Evolutionary conservation across 805 yeast species (phyloP).

Genomic region (Yueomyces sinensis): DNA sequence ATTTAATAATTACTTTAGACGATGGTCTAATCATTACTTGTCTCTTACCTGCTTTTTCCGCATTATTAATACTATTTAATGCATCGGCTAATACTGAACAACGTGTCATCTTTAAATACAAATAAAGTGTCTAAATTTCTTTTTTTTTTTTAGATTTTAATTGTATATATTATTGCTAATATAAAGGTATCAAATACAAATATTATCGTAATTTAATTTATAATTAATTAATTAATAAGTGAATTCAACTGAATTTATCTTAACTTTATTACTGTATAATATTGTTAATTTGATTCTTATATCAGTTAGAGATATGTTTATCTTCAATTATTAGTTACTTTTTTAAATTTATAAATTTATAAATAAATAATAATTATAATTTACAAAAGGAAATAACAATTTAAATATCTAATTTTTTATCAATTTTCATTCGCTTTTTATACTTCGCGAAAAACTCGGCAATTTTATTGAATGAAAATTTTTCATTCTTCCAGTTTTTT

Average conservation of each 20-base stretch:
- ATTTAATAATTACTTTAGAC: slow-evolving; percentile 93
- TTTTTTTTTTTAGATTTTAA: too few species aligned
- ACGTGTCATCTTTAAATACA: slow-evolving; percentile 62
- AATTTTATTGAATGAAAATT: background rate
- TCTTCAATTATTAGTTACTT: too few species aligned
- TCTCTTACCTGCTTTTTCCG: slow-evolving; percentile 98
- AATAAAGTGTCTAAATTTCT: background rate
- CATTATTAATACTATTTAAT: slow-evolving; percentile 93
- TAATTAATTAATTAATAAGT: too few species aligned
- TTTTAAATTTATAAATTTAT: too few species aligned
- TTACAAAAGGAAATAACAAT: too few species aligned
- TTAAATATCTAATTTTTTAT: background rate
- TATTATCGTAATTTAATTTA: too few species aligned
- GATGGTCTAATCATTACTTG: slow-evolving; percentile 97
- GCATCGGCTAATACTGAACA: slow-evolving; percentile 98
- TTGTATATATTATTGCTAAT: too few species aligned
- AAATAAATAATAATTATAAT: too few species aligned
- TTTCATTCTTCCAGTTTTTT: slow-evolving; percentile 12
- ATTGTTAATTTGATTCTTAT: background rate
- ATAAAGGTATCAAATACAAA: background rate
- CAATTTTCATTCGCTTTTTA: background rate
- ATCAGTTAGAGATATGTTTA: too few species aligned
- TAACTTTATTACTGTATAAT: background rate
- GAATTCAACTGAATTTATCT: too few species aligned
- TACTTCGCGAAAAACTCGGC: background rate